Conservation (phyloP, 495 filamentous ascomycete species). For the Neurospora sp. region DNA sequence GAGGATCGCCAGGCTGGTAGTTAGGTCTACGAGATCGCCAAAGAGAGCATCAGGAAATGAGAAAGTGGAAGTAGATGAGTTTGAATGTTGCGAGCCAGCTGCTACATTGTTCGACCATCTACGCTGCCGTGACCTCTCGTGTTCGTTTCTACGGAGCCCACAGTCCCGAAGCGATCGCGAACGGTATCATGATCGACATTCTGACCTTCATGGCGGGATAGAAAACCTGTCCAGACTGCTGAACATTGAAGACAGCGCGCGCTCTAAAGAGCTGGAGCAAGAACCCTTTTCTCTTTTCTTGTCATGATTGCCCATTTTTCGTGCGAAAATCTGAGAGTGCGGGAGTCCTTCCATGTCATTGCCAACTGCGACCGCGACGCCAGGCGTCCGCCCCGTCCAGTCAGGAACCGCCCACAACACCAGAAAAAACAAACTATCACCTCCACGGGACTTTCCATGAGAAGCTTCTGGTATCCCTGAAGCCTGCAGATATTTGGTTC, state of each 20-base stretch:
- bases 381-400: background rate
- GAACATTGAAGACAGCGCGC: background rate
- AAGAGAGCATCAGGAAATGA: background rate
- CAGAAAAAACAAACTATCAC: background rate
- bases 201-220: background rate
- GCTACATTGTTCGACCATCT: background rate
- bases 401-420: background rate
- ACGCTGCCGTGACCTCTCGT: background rate
- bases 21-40: background rate
- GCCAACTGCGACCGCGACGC: background rate
- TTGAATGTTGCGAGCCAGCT: background rate
- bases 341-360: too few relatives aligned
- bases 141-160: background rate
- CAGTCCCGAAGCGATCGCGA: background rate
- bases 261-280: background rate
- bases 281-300: background rate
- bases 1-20: background rate
- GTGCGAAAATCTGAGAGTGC: background rate
- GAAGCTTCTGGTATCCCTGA: background rate
- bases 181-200: background rate
- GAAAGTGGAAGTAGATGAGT: background rate
- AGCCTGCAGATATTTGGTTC: background rate
- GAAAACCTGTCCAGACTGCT: background rate
- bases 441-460: too few relatives aligned
- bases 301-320: background rate